phyloP scores from a whole-genome alignment of 148 eudicot species.

The Nyssa sinensis region DNA sequence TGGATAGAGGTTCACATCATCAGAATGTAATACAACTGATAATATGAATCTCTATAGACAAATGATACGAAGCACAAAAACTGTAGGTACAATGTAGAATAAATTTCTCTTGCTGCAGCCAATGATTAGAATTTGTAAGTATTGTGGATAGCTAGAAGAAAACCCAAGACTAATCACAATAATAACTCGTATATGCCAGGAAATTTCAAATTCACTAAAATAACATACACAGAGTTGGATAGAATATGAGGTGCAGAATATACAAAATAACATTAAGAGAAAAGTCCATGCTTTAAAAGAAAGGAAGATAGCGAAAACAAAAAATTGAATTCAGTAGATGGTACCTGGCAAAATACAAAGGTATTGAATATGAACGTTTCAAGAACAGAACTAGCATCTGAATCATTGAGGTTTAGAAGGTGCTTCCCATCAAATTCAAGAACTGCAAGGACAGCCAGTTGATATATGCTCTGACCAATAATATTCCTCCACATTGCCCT shows the following conservation, averaged over 20 bases:
- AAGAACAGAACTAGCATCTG: constrained; percentile 46
- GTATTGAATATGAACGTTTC: constrained; percentile 81
- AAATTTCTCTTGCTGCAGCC: too few relatives aligned
- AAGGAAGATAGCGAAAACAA: not conserved
- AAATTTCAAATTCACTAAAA: too few relatives aligned
- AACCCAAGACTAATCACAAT: too few relatives aligned
- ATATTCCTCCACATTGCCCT: constrained; percentile 79
- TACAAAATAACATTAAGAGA: not conserved
- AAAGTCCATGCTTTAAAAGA: not conserved
- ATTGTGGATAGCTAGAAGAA: too few relatives aligned
- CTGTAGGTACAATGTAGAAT: too few relatives aligned
- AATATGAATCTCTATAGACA: too few relatives aligned
- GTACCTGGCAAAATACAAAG: constrained; percentile 88
- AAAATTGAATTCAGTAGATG: not conserved
- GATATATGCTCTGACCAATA: constrained; percentile 72
- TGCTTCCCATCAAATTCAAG: constrained; percentile 48
- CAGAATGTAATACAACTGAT: too few relatives aligned
- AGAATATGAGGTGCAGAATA: not conserved
- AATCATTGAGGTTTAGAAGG: constrained; percentile 47
- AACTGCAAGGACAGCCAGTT: constrained; percentile 45
- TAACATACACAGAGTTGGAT: too few relatives aligned
- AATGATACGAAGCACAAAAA: too few relatives aligned
- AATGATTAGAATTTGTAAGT: too few relatives aligned
- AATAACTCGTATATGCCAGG: too few relatives aligned
- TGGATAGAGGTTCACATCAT: too few relatives aligned